Evolutionary conservation across 768 basidiomycete species (phyloP).

Genomic region (Kwoniella bestiolae): DNA sequence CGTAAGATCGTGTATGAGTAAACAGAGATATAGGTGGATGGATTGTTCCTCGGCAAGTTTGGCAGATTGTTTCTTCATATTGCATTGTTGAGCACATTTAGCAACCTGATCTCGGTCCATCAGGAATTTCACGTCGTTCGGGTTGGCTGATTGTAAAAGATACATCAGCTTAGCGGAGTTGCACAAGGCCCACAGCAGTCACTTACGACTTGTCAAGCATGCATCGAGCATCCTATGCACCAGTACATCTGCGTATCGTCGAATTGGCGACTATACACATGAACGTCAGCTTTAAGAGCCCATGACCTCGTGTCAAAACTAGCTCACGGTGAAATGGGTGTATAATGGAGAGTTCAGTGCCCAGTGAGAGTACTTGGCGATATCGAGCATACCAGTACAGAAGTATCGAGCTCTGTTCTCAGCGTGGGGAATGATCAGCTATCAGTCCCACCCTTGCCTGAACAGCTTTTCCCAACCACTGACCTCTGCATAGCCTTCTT

Average conservation of each 20-base stretch:
- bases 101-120: constrained; percentile 99
- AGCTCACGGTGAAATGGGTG: constrained; percentile 61
- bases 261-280: constrained; percentile 67
- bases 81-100: constrained; percentile 97
- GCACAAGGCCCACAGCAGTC: neutral
- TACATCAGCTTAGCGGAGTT: neutral
- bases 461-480: constrained; percentile 3
- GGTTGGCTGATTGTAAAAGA: constrained; percentile 56
- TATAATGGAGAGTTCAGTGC: constrained; percentile 88
- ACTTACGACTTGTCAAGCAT: constrained; percentile 62
- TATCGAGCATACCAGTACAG: constrained; percentile 98
- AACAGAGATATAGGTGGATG: constrained; percentile 90
- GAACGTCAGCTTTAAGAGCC: constrained; percentile 44
- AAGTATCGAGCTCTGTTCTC: constrained; percentile 88
- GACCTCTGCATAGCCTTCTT: constrained; percentile 83
- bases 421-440: no score
- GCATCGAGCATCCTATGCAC: constrained; percentile 97
- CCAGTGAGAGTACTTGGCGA: constrained; percentile 95
- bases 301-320: no score
- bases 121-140: constrained; percentile 79
- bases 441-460: no score
- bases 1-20: constrained; percentile 91
- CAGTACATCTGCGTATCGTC: constrained; percentile 74
- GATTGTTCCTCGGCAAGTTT: constrained; percentile 94
- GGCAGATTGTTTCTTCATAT: constrained; percentile 84